Evolutionary conservation across 805 yeast species (phyloP), one percentile per base, ranked within the genome.

Genomic region (Candida lessepsii): DNA sequence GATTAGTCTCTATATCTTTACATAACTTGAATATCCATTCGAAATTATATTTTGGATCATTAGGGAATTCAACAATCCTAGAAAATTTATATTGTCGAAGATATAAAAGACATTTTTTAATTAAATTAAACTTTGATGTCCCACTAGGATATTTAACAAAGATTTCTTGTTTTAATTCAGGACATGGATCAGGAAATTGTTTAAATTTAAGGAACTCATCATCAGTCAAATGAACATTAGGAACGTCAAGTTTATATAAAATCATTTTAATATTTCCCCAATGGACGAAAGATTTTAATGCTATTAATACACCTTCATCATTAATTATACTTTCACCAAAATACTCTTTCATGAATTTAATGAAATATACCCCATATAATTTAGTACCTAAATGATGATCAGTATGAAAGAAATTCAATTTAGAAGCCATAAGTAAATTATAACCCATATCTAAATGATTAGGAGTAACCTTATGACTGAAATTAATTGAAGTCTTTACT

Each of bases 341-440:
- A 40, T 65, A 61, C 29, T 61, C 58, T 15, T 47, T 47, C 31
- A 75, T 64, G 23, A 63, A 61, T 35, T 61, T 56, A 26, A 63
- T 60, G 59, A 76, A 55, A 45, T 63, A 70, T 29, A 51, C 45
- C 0, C 80, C 78, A 41, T 75, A 78, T 15, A 75, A 53, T 37
- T 61, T 65, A n/a, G 76, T 71, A 39, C 76, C 71, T 14, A 73
- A 68, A 51, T 71, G 77, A 49, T 76, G 82, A 51, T 76, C 81
- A 1, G 80, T 73, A 44, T 76, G 81, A 40, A 75, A 61, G 47
- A 75, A 76, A 50, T 75, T 73, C 44, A 76, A 61, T 46, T 73
- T 75, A 13, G 78, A 57, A 14, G 76, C 70, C 21, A 69, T 57
- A 43, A 76, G 41, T 13, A 76, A 53, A 46, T 63, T 59, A 31